Conservation (phyloP, 768 basidiomycete genomes). For the Asterophora lycoperdoides region DNA sequence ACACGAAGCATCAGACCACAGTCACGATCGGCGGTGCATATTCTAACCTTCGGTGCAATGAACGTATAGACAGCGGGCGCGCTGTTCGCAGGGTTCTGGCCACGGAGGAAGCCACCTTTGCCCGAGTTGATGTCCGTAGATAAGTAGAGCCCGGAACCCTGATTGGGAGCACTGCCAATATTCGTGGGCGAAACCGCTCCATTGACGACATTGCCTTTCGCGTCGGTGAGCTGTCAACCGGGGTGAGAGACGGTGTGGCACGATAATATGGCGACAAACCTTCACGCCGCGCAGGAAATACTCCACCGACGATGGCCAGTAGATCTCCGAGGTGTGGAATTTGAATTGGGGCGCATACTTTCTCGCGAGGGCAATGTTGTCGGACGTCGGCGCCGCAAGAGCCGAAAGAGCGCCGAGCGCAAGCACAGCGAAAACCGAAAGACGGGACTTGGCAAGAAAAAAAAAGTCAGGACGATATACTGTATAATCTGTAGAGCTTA, state of each 20-base stretch:
- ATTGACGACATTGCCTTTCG: constrained; percentile 11
- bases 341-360: constrained; percentile 18
- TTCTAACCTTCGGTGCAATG: constrained; percentile 15
- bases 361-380: constrained; percentile 13
- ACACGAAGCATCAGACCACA: no score
- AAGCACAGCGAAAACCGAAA: constrained; percentile 7
- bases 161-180: constrained; percentile 6
- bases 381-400: constrained; percentile 11
- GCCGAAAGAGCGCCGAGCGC: constrained; percentile 4
- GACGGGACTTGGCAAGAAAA: neutral
- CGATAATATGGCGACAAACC: constrained; percentile 4
- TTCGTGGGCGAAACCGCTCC: constrained; percentile 6
- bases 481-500: neutral
- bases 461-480: neutral
- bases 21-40: neutral
- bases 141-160: constrained; percentile 12
- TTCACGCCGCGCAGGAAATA: constrained; percentile 16
- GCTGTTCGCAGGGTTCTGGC: constrained; percentile 16
- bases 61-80: constrained; percentile 13
- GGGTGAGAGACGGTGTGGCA: neutral
- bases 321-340: constrained; percentile 14
- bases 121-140: constrained; percentile 13
- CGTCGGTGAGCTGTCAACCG: constrained; percentile 10
- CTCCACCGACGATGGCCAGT: constrained; percentile 17
- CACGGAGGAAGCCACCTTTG: constrained; percentile 13